These are phyloP conservation scores for Sporothrix protearum DNA, from an alignment of 2,329 filamentous ascomycete species.

Conservation along the genomic window DNA sequence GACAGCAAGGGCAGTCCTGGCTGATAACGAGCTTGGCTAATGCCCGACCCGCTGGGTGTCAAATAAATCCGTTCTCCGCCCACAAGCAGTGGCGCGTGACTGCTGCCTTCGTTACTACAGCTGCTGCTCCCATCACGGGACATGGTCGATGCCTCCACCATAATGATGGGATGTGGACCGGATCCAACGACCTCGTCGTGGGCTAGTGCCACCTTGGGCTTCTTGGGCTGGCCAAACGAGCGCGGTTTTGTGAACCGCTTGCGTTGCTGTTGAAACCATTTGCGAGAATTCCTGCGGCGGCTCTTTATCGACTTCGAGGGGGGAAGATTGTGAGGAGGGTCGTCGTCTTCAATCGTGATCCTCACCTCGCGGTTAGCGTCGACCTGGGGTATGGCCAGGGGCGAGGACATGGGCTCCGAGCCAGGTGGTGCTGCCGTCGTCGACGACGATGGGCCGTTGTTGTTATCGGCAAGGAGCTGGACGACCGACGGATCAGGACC, in stretches of 20 bases:
- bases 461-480: not conserved
- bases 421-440: not conserved
- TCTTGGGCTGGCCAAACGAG: not conserved
- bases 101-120: not conserved
- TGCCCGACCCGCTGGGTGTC: not conserved
- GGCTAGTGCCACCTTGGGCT: not conserved
- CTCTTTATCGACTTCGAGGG: not conserved
- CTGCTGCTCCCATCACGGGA: not conserved
- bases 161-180: not conserved
- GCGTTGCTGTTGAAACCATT: conserved; percentile 1
- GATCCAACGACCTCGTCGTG: not conserved
- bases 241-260: not conserved
- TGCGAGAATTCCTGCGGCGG: not conserved
- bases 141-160: conserved; percentile 1
- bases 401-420: not conserved
- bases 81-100: not conserved
- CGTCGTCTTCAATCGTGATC: not conserved
- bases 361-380: not conserved
- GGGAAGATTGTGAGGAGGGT: not conserved
- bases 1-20: conserved; percentile 13
- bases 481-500: not conserved
- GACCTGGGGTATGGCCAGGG: not conserved
- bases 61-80: not conserved
- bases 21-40: not conserved
- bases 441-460: too few relatives aligned